Conservation (phyloP, 352 stramenopile species). For the Phytopythium aichiense region DNA sequence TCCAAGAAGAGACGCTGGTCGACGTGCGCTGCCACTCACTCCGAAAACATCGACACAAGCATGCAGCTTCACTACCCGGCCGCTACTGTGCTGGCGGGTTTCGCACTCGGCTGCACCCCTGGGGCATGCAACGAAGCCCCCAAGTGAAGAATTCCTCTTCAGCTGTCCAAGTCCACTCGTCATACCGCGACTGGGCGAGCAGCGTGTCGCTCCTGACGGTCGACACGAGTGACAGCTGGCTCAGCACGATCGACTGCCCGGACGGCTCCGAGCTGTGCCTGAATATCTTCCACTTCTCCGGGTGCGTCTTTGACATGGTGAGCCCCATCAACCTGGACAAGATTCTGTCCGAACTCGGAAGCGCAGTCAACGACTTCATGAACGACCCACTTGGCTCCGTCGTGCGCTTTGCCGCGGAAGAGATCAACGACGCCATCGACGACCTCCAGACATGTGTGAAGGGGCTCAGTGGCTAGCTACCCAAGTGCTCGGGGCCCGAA, state of each 20-base stretch:
- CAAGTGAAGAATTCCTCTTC: neutral
- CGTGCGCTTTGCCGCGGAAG: neutral
- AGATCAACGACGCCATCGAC: slow-evolving; percentile 1
- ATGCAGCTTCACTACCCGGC: neutral
- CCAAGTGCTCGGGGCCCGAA: neutral
- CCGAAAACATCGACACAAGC: too few relatives aligned
- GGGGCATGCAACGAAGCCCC: neutral
- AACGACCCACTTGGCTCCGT: neutral
- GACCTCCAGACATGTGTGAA: neutral
- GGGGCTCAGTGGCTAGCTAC: neutral
- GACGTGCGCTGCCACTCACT: too few relatives aligned
- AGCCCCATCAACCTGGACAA: slow-evolving; percentile 3
- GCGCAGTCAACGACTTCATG: neutral
- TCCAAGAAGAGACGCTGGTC: too few relatives aligned
- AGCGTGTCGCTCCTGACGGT: neutral
- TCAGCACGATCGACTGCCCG: neutral
- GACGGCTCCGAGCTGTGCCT: neutral
- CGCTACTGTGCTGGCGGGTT: neutral
- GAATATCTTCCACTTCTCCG: neutral
- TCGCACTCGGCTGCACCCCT: neutral
- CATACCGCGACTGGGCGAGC: neutral
- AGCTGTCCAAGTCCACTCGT: neutral
- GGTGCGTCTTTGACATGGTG: neutral
- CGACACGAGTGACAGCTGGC: neutral
- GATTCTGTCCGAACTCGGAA: neutral